Percentiles rank a stretch among this genome's conserved stretches.
Evolutionary conservation across 306 rosid species (phyloP).

Genomic region (Vicia faba): DNA sequence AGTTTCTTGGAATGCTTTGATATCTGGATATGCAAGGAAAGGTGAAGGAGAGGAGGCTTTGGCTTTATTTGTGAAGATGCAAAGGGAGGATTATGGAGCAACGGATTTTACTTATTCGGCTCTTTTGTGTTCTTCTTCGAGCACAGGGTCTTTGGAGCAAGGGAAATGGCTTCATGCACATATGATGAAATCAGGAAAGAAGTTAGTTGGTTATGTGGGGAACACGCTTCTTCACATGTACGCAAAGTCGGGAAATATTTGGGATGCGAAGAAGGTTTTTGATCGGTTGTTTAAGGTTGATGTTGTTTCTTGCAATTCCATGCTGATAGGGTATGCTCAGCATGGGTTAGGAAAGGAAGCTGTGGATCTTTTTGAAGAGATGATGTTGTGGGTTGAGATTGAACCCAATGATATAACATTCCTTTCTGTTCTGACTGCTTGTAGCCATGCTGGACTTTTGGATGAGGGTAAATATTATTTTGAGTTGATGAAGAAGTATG

Average conservation of each 20-base stretch:
- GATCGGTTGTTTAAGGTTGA: conserved; percentile 41
- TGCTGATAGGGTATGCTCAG: conserved; percentile 57
- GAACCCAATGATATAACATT: conserved; percentile 51
- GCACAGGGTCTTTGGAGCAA: conserved; percentile 49
- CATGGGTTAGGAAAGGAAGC: conserved; percentile 63
- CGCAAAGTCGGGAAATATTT: conserved; percentile 53
- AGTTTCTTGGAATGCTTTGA: conserved; percentile 60
- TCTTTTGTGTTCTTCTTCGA: conserved; percentile 43
- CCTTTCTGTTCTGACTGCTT: conserved; percentile 53
- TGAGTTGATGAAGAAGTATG: conserved; percentile 46
- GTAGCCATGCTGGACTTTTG: conserved; percentile 56
- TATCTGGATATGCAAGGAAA: conserved; percentile 46
- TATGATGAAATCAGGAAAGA: conserved; percentile 43
- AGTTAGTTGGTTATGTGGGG: conserved; percentile 49
- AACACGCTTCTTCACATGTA: conserved; percentile 62
- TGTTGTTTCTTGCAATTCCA: conserved; percentile 56
- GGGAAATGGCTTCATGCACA: conserved; percentile 58
- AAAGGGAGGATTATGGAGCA: conserved; percentile 44
- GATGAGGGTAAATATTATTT: conserved; percentile 49
- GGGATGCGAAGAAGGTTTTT: conserved; percentile 55
- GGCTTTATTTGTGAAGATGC: conserved; percentile 47
- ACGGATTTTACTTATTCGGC: conserved; percentile 52
- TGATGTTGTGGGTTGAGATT: conserved; percentile 41
- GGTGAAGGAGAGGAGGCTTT: conserved; percentile 50
- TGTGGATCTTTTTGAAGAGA: conserved; percentile 41